Conservation (phyloP, 768 basidiomycete genomes). For the Termitomyces sp. region DNA sequence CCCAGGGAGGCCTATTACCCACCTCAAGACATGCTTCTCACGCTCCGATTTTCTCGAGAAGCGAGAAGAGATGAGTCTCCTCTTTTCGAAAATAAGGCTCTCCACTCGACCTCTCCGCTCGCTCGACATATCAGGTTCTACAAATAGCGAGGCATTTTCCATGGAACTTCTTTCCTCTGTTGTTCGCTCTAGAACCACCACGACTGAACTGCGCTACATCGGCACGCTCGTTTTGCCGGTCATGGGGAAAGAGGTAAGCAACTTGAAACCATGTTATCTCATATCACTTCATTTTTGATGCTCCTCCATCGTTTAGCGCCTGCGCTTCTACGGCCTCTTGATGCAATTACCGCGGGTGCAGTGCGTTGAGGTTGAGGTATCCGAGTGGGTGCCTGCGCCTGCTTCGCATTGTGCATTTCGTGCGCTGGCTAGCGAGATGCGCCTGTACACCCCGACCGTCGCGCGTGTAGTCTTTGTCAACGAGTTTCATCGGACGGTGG, state of each 20-base stretch:
- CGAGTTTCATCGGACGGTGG: conserved; percentile 53
- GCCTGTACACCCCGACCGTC: conserved; percentile 52
- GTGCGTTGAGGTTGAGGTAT: conserved; percentile 59
- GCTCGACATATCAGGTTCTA: conserved; percentile 58
- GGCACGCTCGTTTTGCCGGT: conserved; percentile 63
- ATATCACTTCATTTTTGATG: conserved; percentile 3
- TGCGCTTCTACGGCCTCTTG: conserved; percentile 55
- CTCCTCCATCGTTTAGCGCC: conserved; percentile 34
- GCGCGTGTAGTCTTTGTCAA: conserved; percentile 53
- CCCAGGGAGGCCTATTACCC: conserved; percentile 52
- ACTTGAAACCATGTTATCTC: conserved; percentile 3
- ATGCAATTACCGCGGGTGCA: conserved; percentile 45
- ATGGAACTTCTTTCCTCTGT: conserved; percentile 45
- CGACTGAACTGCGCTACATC: conserved; percentile 45
- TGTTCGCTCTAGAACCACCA: conserved; percentile 25
- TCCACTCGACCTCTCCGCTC: conserved; percentile 41
- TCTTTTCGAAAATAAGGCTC: conserved; percentile 40
- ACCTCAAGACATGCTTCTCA: conserved; percentile 67
- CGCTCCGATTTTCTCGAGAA: conserved; percentile 41
- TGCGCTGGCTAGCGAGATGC: conserved; percentile 54
- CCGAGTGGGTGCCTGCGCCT: conserved; percentile 59
- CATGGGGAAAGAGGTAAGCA: conserved; percentile 43
- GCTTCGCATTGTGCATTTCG: conserved; percentile 45
- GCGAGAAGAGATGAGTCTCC: conserved; percentile 40
- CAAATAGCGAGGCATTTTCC: conserved; percentile 48